Evolutionary conservation across 108 stramenopile species (phyloP), one percentile per base, ranked within the genome.

Genomic region (Licmophora abbreviata): DNA sequence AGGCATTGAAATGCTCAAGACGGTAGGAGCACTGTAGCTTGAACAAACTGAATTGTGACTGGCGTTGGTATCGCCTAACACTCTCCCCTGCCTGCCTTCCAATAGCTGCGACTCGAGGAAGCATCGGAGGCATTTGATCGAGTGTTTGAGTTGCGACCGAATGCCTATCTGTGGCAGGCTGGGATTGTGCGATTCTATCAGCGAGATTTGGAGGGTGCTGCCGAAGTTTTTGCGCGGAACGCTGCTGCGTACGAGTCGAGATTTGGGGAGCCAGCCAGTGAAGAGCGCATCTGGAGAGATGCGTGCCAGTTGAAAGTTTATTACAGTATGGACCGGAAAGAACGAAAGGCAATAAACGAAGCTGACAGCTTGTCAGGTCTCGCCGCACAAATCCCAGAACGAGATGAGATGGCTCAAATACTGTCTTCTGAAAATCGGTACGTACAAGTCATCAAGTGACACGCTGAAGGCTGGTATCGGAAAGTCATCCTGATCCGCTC

Each of bases 201-300:
- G 37, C 62, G 55, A 7, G 76, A 85, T 21, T 68, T 64, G 41
- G 41, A 53, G 29, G 74, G 42, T 7, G 88, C 83, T 6, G 68
- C 74, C 0, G 51, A 56, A 37, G 71, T 75, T 29, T 85, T 85
- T 55, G 76, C 76, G 1, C 38, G 50, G 34, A 74, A 61, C 68
- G 83, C 88, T 0, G 17, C 40, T 8, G 26, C 47, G 15, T 89
- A 73, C 42, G 88, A 89, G 54, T 44, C 51, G 0, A 70, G 58
- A 46, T 89, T 89, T 54, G 68, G 74, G 24, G 48, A 61, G 31
- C 73, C 74, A 0, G 88, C 83, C 6, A 81, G 67, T 26, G 88
- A 89, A 56, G 88, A 89, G 56, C 61, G 87, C 46, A 89, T 89
- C 51, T 89, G 87, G 87, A 63, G 83, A 47, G 63, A 85, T 54